These are phyloP conservation scores for Yamadazyma paraphyllophila DNA, from an alignment of 805 yeast genomes.

Conservation along the genomic window DNA sequence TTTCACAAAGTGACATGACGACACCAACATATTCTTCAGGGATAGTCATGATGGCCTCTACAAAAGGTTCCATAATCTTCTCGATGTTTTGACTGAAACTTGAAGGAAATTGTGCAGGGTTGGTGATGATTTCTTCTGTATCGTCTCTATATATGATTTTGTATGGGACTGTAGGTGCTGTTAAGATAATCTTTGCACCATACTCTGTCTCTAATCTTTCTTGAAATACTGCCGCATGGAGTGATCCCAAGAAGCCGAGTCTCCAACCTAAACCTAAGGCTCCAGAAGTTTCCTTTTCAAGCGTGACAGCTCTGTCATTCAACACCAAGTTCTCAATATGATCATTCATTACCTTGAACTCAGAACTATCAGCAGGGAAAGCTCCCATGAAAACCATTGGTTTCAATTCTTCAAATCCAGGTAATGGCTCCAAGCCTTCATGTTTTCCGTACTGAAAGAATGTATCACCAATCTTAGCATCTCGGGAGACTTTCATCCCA, in stretches of 20 bases:
- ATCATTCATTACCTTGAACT: constrained; percentile 86
- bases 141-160: constrained; percentile 70
- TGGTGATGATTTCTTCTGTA: constrained; percentile 62
- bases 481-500: constrained; percentile 85
- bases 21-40: constrained; percentile 87
- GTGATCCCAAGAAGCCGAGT: constrained; percentile 87
- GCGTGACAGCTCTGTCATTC: constrained; percentile 87
- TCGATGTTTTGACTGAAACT: constrained; percentile 47
- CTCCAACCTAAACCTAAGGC: constrained; percentile 99
- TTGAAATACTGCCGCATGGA: constrained; percentile 92
- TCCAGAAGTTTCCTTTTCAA: constrained; percentile 86
- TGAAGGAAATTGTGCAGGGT: constrained; percentile 92
- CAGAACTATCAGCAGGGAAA: constrained; percentile 92
- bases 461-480: constrained; percentile 92
- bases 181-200: constrained; percentile 86
- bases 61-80: constrained; percentile 75
- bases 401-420: constrained; percentile 94
- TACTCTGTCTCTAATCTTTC: constrained; percentile 91
- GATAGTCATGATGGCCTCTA: constrained; percentile 83
- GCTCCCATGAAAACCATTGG: constrained; percentile 99
- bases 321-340: constrained; percentile 83
- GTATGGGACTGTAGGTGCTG: constrained; percentile 96
- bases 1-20: constrained; percentile 83
- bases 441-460: constrained; percentile 60
- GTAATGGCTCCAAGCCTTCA: constrained; percentile 66